Evolutionary conservation across 768 basidiomycete species (phyloP).

Genomic region (Tephrocybe sp.): DNA sequence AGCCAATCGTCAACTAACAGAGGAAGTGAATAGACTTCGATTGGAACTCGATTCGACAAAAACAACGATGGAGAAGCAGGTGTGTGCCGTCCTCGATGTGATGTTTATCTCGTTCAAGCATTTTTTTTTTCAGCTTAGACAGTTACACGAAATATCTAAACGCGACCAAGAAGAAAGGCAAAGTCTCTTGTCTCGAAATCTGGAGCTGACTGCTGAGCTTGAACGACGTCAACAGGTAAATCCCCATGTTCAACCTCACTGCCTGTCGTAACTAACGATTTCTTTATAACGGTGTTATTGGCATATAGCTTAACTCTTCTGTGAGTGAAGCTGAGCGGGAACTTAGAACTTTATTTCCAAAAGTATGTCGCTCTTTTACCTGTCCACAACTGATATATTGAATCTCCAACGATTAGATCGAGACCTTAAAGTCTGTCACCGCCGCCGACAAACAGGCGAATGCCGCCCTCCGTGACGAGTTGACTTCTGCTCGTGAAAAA

Average conservation of each 20-base stretch:
- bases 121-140: background rate
- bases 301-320: too few species aligned
- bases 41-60: background rate
- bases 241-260: background rate
- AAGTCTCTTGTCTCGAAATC: background rate
- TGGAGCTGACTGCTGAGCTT: background rate
- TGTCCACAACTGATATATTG: too few species aligned
- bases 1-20: background rate
- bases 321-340: too few species aligned
- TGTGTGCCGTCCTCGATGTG: background rate
- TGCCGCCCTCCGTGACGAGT: background rate
- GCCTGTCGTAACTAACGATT: background rate
- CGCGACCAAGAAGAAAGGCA: background rate
- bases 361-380: too few species aligned
- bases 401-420: too few species aligned
- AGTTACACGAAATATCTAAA: background rate
- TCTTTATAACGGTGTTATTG: too few species aligned
- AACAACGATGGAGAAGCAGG: background rate
- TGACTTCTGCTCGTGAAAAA: conserved; percentile 3
- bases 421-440: background rate
- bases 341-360: too few species aligned
- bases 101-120: background rate
- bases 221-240: background rate
- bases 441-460: background rate
- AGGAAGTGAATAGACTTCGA: background rate